Evolutionary conservation across 1,284 basidiomycete species (phyloP), one percentile per base, ranked within the genome.

Genomic region (Apiotrichum gamsii): DNA sequence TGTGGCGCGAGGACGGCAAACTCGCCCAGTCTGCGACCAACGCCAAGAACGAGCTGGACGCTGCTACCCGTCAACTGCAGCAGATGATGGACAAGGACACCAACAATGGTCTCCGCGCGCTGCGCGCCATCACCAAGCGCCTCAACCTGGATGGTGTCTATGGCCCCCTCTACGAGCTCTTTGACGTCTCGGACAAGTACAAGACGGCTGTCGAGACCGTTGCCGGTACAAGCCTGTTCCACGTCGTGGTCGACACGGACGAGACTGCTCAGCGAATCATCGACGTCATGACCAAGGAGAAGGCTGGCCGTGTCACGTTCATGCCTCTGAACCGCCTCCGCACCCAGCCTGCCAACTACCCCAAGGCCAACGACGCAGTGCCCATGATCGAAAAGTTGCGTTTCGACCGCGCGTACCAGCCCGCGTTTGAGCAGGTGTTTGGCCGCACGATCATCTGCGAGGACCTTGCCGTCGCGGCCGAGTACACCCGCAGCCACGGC

Each of bases 51-150:
- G 85, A 95, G 70, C 75, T 94, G 54, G 80, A 84, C 58, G 78
- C 78, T 3, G 83, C 90, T 0, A 87, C 96, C 71, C 78, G 91
- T 45, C 75, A 74, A 14, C 74, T 98, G 32, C 83, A 86, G 5
- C 78, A 84, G 14, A 96, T 93, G 83, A 95, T 97, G 89, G 91
- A 96, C 70, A 88, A 89, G 87, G 90, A 96, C 61, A 96, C 91
- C 0, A 88, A 86, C 4, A 80, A 80, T 52, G 94, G 91, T 37
- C 76, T 97, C 13, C 80, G 84, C 23, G 83, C 90, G 4, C 85
- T 97, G 1, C 84, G 88, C 53, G 79, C 78, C 38, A 91, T 97
- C 49, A 82, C 84, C 1, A 80, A 84, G 53, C 77, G 84, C 13
- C 77, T 87, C 46, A 78, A 78, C 11, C 74, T 97, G 2, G 75